Percentiles rank a stretch among this genome's conserved stretches.
phyloP scores from a whole-genome alignment of 768 basidiomycete genomes.

The Lactarius hengduanensis region DNA sequence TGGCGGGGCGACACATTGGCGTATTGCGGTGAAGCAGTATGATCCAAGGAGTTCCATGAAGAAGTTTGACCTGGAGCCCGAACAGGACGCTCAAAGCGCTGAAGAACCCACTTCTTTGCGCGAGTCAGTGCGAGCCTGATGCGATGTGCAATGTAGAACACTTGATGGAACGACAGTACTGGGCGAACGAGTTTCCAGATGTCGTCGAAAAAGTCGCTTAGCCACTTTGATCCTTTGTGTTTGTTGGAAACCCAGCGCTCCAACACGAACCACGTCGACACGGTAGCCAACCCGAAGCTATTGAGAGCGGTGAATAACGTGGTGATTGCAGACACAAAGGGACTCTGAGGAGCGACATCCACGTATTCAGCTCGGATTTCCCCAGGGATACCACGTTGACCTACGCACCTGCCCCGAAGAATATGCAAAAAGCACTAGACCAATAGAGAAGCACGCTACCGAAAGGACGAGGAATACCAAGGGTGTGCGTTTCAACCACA shows the following conservation, averaged over 20 bases:
- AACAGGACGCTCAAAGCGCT: neutral
- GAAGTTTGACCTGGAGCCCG: neutral
- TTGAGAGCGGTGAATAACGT: conserved; percentile 75
- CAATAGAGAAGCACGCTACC: conserved; percentile 79
- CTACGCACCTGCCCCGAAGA: conserved; percentile 61
- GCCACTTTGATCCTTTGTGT: conserved; percentile 67
- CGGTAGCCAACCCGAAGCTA: conserved; percentile 66
- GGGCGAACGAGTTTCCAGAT: conserved; percentile 33
- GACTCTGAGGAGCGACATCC: conserved; percentile 40
- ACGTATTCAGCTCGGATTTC: conserved; percentile 2
- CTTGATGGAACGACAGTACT: neutral
- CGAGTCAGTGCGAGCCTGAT: neutral
- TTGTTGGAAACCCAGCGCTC: conserved; percentile 63
- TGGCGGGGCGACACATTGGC: neutral
- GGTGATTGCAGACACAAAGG: conserved; percentile 65
- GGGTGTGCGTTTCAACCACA: conserved; percentile 85
- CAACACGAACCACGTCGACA: conserved; percentile 70
- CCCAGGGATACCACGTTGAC: neutral
- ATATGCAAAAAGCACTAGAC: conserved; percentile 74
- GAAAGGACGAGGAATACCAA: conserved; percentile 81
- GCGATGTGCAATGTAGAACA: neutral
- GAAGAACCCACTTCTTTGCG: neutral
- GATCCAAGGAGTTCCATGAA: neutral
- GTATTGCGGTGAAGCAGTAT: neutral
- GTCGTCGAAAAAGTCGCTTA: conserved; percentile 56